phyloP scores from a whole-genome alignment of 371 early-diverging fungal genomes.

The Smittium mucronatum region DNA sequence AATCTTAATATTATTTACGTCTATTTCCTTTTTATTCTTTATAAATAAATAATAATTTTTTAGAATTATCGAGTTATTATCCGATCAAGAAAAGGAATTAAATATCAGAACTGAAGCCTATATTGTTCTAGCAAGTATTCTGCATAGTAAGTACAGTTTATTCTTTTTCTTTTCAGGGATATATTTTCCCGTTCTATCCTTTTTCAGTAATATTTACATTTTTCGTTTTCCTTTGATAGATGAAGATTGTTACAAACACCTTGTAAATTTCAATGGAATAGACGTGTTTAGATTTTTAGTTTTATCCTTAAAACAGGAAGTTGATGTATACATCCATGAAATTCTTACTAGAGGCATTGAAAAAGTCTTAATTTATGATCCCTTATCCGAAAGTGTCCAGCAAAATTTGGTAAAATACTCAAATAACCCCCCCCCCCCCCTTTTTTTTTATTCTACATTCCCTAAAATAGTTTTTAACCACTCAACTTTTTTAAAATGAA shows the following conservation, averaged over 20 bases:
- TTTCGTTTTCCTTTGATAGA: neutral
- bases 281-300: neutral
- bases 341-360: neutral
- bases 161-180: neutral
- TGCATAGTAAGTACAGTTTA: neutral
- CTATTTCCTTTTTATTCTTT: conserved; percentile 9
- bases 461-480: neutral
- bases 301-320: neutral
- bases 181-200: too few relatives aligned
- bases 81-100: conserved; percentile 18
- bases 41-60: neutral
- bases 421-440: too few relatives aligned
- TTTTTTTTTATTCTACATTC: neutral
- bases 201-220: neutral
- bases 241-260: neutral
- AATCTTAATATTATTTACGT: conserved; percentile 23
- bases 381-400: neutral
- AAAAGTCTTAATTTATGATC: neutral
- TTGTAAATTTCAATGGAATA: neutral
- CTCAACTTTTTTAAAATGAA: neutral
- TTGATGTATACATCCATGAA: neutral
- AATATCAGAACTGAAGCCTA: conserved; percentile 13
- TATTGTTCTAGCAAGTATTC: neutral
- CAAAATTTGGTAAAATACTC: neutral
- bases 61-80: conserved; percentile 22